phyloP scores from a whole-genome alignment of 2,329 filamentous ascomycete genomes.

The Aspergillus hiratsukae region DNA sequence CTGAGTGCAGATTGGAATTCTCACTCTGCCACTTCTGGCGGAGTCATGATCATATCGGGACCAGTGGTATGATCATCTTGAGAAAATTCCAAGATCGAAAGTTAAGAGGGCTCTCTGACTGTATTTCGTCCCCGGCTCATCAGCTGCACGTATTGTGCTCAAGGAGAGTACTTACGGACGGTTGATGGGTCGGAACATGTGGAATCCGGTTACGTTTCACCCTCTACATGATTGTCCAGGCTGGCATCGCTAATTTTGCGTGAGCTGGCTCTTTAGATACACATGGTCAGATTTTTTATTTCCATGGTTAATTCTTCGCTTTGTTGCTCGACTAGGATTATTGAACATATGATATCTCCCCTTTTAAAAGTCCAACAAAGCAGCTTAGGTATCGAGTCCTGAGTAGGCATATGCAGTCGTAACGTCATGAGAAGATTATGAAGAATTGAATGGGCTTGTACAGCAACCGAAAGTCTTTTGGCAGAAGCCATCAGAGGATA shows the following conservation, averaged over 20 bases:
- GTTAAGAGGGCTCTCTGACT: slow-evolving; percentile 34
- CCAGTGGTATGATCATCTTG: slow-evolving; percentile 16
- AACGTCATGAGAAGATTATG: neutral
- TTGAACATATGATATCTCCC: neutral
- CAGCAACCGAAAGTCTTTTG: neutral
- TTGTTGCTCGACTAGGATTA: neutral
- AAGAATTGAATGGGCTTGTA: neutral
- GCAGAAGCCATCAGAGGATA: neutral
- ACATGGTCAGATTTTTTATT: neutral
- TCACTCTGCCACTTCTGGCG: neutral
- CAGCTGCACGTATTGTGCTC: slow-evolving; percentile 18
- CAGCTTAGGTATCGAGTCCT: neutral
- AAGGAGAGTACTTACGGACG: slow-evolving; percentile 19
- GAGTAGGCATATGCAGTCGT: neutral
- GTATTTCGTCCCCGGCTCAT: slow-evolving; percentile 16
- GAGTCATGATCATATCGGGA: slow-evolving; percentile 12
- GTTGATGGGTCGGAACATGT: slow-evolving; percentile 10
- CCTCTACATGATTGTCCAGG: slow-evolving; percentile 24
- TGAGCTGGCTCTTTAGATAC: neutral
- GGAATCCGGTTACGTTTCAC: slow-evolving; percentile 37
- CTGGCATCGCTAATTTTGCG: neutral
- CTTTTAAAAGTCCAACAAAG: neutral
- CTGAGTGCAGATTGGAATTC: neutral
- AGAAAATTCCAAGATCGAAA: slow-evolving; percentile 27
- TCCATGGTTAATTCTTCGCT: neutral